Percentiles rank a stretch among this genome's conserved stretches.
Evolutionary conservation across 345 rosid species (phyloP).

Genomic region (Euclidium syriacum): DNA sequence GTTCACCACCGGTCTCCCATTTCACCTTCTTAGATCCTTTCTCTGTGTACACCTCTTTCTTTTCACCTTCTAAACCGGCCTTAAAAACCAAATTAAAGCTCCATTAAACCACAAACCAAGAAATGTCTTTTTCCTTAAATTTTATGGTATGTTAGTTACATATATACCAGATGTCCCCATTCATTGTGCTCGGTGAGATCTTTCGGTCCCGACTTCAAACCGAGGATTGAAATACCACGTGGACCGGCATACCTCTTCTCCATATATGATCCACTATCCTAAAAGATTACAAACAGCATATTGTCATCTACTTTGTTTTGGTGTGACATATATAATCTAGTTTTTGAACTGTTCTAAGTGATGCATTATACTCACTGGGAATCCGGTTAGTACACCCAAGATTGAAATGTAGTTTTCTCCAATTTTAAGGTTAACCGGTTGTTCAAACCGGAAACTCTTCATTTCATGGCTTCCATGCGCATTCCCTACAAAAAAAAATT

Average conservation of each 20-base stretch:
- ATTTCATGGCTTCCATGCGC: slow-evolving; percentile 73
- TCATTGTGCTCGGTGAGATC: slow-evolving; percentile 49
- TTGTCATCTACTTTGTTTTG: neutral
- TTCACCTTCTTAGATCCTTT: slow-evolving; percentile 44
- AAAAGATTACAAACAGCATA: neutral
- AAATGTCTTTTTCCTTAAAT: neutral
- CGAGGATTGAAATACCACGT: slow-evolving; percentile 50
- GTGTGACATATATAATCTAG: neutral
- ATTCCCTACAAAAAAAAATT: slow-evolving; percentile 33
- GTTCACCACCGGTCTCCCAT: slow-evolving; percentile 39
- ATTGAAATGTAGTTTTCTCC: slow-evolving; percentile 52
- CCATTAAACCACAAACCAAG: neutral
- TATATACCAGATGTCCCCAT: slow-evolving; percentile 76
- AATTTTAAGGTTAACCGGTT: slow-evolving; percentile 33
- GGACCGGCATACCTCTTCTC: slow-evolving; percentile 79
- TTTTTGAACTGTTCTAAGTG: neutral
- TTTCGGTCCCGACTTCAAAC: slow-evolving; percentile 71
- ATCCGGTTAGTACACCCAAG: slow-evolving; percentile 50
- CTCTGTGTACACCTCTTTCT: slow-evolving; percentile 34
- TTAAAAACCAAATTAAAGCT: slow-evolving; percentile 9
- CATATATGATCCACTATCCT: slow-evolving; percentile 93
- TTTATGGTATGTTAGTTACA: neutral
- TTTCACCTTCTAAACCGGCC: slow-evolving; percentile 70
- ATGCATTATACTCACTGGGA: slow-evolving; percentile 43
- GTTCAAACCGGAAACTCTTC: slow-evolving; percentile 64